These are phyloP conservation scores for Phyllosticta paracitricarpa DNA, from an alignment of 2,329 filamentous ascomycete genomes.

Conservation along the genomic window DNA sequence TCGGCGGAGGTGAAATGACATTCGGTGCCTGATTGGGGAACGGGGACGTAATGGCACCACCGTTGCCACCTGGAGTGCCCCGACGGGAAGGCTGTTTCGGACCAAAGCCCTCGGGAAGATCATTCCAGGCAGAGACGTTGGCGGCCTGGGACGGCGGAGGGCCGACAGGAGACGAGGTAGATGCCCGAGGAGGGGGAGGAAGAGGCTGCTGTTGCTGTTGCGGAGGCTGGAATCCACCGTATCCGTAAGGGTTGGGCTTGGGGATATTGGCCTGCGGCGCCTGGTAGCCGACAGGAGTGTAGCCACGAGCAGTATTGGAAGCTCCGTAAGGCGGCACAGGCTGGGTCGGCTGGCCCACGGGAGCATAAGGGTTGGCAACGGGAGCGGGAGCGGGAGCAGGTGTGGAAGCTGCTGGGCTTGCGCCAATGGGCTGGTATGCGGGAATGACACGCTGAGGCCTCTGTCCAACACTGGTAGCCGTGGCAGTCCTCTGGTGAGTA, in stretches of 20 bases:
- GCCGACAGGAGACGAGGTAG: constrained; percentile 53
- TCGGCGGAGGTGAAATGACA: constrained; percentile 42
- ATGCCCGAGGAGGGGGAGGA: constrained; percentile 54
- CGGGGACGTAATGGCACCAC: constrained; percentile 59
- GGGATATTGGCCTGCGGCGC: constrained; percentile 20
- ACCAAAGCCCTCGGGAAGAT: constrained; percentile 66
- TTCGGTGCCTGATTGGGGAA: constrained; percentile 54
- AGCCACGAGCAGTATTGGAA: constrained; percentile 30
- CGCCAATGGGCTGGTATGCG: constrained; percentile 20
- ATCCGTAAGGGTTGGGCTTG: constrained; percentile 26
- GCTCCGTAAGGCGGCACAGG: constrained; percentile 26
- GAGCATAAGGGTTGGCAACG: constrained; percentile 22
- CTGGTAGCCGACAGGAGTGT: constrained; percentile 47
- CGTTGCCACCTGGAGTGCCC: constrained; percentile 56
- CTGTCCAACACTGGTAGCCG: constrained; percentile 23
- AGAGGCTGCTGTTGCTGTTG: constrained; percentile 33
- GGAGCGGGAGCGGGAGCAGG: constrained; percentile 11
- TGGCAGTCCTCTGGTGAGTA: constrained; percentile 30
- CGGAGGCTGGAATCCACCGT: constrained; percentile 33
- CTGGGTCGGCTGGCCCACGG: constrained; percentile 21
- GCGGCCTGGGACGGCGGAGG: constrained; percentile 60
- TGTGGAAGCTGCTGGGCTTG: constrained; percentile 13
- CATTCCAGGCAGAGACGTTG: constrained; percentile 82
- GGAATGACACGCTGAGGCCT: constrained; percentile 27
- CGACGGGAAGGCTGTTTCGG: constrained; percentile 60